phyloP scores from a whole-genome alignment of 1,284 basidiomycete species.

The Cutaneotrichosporon arboriforme region DNA sequence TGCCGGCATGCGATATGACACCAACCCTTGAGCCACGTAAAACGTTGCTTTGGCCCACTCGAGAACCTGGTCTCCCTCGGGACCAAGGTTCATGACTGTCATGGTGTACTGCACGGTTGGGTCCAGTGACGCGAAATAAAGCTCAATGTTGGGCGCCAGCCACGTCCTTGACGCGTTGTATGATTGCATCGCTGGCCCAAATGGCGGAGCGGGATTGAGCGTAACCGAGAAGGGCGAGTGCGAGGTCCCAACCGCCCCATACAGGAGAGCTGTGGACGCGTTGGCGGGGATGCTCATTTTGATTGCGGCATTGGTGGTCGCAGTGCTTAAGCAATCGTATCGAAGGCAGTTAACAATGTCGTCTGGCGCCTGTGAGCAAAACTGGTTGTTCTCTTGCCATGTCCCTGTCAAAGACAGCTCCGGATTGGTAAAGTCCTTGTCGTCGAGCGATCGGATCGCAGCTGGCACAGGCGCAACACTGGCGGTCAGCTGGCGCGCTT shows the following conservation, averaged over 20 bases:
- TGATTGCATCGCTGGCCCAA: neutral
- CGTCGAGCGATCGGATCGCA: neutral
- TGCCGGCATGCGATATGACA: neutral
- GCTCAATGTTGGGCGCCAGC: neutral
- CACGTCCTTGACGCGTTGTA: neutral
- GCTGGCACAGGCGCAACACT: neutral
- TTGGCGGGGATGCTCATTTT: neutral
- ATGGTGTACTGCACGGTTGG: neutral
- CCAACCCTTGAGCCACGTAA: neutral
- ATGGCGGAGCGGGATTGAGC: neutral
- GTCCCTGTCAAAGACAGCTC: neutral
- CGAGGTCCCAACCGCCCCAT: neutral
- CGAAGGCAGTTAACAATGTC: neutral
- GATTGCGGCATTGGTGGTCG: neutral
- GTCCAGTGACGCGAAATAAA: neutral
- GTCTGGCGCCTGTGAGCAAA: neutral
- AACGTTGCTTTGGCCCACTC: neutral
- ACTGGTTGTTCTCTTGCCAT: neutral
- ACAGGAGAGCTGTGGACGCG: neutral
- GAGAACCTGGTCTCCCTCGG: neutral
- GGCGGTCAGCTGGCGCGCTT: neutral
- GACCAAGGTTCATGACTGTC: neutral
- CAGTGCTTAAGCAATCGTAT: neutral
- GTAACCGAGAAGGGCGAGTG: neutral
- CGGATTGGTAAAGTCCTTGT: neutral